These are phyloP conservation scores for Cladophialophora yegresii DNA, from an alignment of 2,329 filamentous ascomycete genomes.

Conservation along the genomic window DNA sequence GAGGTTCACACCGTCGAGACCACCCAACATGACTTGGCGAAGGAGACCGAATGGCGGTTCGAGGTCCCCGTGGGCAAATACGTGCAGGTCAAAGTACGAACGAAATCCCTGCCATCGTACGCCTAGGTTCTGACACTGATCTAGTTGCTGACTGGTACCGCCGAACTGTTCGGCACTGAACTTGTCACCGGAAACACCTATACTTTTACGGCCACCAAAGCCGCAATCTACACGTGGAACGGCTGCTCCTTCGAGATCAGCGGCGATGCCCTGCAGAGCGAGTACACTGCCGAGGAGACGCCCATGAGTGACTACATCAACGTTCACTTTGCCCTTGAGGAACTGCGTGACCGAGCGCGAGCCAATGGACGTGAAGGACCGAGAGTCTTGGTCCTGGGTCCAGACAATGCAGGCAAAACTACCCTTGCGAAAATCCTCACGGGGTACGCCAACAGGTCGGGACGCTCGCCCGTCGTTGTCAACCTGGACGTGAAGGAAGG, in stretches of 20 bases:
- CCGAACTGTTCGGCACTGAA: conserved; percentile 94
- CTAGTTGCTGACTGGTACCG: conserved; percentile 74
- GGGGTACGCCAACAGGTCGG: conserved; percentile 74
- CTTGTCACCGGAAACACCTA: conserved; percentile 79
- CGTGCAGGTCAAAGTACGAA: conserved; percentile 56
- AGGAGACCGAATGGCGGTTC: conserved; percentile 77
- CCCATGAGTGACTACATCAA: conserved; percentile 80
- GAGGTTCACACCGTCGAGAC: conserved; percentile 44
- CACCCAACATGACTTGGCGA: conserved; percentile 57
- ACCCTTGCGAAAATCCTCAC: conserved; percentile 75
- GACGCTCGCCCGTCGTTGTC: conserved; percentile 74
- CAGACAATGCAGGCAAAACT: conserved; percentile 79
- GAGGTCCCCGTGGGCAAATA: conserved; percentile 62
- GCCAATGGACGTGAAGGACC: conserved; percentile 62
- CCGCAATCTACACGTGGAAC: conserved; percentile 88
- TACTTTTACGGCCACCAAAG: conserved; percentile 77
- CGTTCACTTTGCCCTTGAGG: conserved; percentile 81
- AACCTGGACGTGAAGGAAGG: conserved; percentile 83
- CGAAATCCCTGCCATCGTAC: background rate
- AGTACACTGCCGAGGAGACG: conserved; percentile 75
- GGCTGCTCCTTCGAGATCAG: conserved; percentile 82
- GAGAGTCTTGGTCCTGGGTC: conserved; percentile 79
- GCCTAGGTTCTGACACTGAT: background rate
- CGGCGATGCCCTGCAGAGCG: conserved; percentile 61
- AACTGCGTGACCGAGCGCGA: conserved; percentile 64